phyloP scores from a whole-genome alignment of 192 early-diverging fungal species.

The Rhizoclosmatium sp. region DNA sequence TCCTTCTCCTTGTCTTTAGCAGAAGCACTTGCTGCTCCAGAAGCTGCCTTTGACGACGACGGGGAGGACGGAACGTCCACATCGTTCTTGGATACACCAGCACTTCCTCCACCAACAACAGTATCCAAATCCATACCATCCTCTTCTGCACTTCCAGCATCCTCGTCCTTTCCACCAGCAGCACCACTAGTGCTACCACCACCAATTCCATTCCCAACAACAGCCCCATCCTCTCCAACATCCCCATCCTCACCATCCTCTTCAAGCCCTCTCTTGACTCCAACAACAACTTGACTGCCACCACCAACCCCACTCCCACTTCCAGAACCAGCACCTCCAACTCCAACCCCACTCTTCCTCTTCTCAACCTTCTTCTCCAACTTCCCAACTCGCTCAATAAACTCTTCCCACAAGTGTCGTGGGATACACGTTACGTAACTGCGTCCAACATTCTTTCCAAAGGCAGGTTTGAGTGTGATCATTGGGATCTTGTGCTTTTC shows the following conservation, averaged over 20 bases:
- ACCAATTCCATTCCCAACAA: background rate
- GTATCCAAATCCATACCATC: background rate
- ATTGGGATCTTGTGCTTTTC: background rate
- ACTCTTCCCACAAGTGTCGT: background rate
- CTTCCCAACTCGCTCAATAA: background rate
- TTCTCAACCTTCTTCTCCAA: background rate
- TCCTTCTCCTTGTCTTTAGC: too few species aligned
- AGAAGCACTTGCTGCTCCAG: too few species aligned
- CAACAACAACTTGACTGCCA: background rate
- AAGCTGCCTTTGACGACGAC: too few species aligned
- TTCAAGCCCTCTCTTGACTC: background rate
- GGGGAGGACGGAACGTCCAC: too few species aligned
- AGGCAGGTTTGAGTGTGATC: background rate
- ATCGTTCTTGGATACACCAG: too few species aligned
- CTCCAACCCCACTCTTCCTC: background rate
- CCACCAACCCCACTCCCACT: background rate
- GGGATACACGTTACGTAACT: background rate
- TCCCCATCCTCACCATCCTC: background rate
- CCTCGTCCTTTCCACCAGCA: too few species aligned
- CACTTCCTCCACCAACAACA: too few species aligned
- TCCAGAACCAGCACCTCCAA: background rate
- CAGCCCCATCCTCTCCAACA: background rate
- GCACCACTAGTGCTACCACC: too few species aligned
- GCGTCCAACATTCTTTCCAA: conserved; percentile 5
- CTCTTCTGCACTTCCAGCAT: background rate